Conservation (phyloP, 1,139 yeast genomes). For the Candida sojae region DNA sequence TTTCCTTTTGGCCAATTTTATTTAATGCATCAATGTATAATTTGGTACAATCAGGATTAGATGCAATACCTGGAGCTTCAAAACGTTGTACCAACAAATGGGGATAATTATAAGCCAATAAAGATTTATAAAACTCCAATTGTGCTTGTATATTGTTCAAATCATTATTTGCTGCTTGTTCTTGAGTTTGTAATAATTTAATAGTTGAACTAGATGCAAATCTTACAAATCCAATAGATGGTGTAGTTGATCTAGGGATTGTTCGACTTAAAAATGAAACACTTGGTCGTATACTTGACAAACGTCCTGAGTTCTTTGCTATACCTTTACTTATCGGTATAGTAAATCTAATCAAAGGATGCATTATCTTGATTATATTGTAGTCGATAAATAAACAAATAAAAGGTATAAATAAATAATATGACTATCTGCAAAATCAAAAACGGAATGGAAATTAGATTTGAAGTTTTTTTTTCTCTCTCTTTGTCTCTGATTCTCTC, state of each 20-base stretch:
- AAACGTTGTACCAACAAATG: conserved; percentile 89
- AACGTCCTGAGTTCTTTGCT: not conserved
- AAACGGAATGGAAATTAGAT: not conserved
- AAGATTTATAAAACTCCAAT: conserved; percentile 74
- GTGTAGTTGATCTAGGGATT: not conserved
- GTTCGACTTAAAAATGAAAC: not conserved
- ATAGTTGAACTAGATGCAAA: conserved; percentile 23
- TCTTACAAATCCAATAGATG: conserved; percentile 3
- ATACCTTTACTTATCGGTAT: conserved; percentile 6
- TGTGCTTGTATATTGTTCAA: conserved; percentile 68
- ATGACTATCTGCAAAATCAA: too few species aligned
- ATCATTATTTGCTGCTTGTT: conserved; percentile 79
- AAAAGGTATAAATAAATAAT: too few species aligned
- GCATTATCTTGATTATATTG: not conserved
- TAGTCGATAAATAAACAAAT: too few species aligned
- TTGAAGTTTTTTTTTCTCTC: not conserved
- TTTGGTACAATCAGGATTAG: conserved; percentile 73
- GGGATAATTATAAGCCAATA: conserved; percentile 81
- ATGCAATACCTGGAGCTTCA: conserved; percentile 88
- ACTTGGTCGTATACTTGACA: not conserved
- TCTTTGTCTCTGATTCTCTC: not conserved
- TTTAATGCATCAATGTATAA: conserved; percentile 79
- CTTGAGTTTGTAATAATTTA: conserved; percentile 62
- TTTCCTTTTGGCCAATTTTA: conserved; percentile 72
- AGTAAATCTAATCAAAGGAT: not conserved